Evolutionary conservation across 2,329 filamentous ascomycete species (phyloP).

Genomic region (Fusarium buharicum): DNA sequence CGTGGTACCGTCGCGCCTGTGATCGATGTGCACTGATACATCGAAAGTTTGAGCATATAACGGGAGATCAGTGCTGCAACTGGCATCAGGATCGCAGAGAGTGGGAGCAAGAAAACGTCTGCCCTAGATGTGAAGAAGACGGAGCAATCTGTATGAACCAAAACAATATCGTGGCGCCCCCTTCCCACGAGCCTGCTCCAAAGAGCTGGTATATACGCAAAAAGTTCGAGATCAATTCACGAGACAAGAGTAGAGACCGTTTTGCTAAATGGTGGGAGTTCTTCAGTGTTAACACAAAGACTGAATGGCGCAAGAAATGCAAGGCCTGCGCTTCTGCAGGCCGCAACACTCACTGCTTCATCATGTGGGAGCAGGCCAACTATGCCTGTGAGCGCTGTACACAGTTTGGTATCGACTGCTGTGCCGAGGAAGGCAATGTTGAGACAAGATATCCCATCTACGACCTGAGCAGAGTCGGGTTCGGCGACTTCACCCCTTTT

Average conservation of each 20-base stretch:
- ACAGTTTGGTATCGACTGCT: constrained; percentile 48
- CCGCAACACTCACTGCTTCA: not conserved
- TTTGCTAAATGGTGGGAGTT: constrained; percentile 11
- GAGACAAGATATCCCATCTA: constrained; percentile 30
- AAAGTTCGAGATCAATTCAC: constrained; percentile 6
- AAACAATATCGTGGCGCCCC: not conserved
- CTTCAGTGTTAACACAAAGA: not conserved
- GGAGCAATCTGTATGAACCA: constrained; percentile 17
- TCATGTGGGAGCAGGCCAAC: constrained; percentile 6
- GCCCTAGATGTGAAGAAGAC: constrained; percentile 12
- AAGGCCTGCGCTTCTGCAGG: constrained; percentile 7
- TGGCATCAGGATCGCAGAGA: constrained; percentile 28
- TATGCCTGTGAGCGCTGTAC: constrained; percentile 42
- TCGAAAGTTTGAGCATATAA: not conserved
- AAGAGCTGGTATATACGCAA: constrained; percentile 11
- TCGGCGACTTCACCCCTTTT: constrained; percentile 47
- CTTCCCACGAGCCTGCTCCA: not conserved
- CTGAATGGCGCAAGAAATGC: constrained; percentile 28
- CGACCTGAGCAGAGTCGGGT: constrained; percentile 48
- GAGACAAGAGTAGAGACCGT: not conserved
- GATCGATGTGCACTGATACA: constrained; percentile 24
- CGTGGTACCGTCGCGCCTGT: constrained; percentile 37
- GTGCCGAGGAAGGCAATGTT: not conserved
- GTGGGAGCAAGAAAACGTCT: constrained; percentile 13
- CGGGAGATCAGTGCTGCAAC: constrained; percentile 3